phyloP scores from a whole-genome alignment of 2,329 filamentous ascomycete species.

The Trichocomaceae sp. region DNA sequence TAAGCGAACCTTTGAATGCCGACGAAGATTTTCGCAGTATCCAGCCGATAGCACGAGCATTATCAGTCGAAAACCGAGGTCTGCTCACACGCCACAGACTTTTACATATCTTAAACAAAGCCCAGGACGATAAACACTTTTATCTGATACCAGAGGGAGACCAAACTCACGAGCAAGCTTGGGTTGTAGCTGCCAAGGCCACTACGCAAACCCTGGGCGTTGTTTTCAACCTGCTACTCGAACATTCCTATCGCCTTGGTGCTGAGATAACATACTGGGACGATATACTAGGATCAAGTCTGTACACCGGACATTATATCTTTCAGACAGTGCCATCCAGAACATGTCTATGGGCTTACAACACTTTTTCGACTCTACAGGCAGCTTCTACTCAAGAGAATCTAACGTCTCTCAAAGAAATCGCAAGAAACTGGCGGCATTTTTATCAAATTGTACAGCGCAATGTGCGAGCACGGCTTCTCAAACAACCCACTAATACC shows the following conservation, averaged over 20 bases:
- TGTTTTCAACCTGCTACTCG: slow-evolving; percentile 1
- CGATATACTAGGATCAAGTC: slow-evolving; percentile 5
- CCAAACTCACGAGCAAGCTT: neutral
- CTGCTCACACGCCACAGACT: slow-evolving; percentile 8
- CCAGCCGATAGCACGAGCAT: neutral
- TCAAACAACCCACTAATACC: slow-evolving; percentile 1
- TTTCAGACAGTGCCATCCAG: slow-evolving; percentile 8
- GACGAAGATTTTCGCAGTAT: neutral
- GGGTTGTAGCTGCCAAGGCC: slow-evolving; percentile 9
- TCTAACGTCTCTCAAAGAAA: neutral
- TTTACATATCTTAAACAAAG: slow-evolving; percentile 2
- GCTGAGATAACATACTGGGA: slow-evolving; percentile 13
- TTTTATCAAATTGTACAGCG: slow-evolving; percentile 11
- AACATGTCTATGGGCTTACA: neutral
- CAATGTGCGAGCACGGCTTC: slow-evolving; percentile 5
- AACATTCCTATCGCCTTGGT: slow-evolving; percentile 6
- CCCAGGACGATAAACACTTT: neutral
- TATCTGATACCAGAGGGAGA: neutral
- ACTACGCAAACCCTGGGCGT: slow-evolving; percentile 8
- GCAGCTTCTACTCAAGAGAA: neutral
- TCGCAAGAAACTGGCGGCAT: slow-evolving; percentile 2
- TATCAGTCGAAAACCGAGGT: slow-evolving; percentile 6
- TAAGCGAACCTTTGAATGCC: neutral
- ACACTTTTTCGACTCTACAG: neutral
- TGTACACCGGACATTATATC: slow-evolving; percentile 10